Evolutionary conservation across 768 basidiomycete genomes (phyloP).

Genomic region (Naematelia aurantialba): DNA sequence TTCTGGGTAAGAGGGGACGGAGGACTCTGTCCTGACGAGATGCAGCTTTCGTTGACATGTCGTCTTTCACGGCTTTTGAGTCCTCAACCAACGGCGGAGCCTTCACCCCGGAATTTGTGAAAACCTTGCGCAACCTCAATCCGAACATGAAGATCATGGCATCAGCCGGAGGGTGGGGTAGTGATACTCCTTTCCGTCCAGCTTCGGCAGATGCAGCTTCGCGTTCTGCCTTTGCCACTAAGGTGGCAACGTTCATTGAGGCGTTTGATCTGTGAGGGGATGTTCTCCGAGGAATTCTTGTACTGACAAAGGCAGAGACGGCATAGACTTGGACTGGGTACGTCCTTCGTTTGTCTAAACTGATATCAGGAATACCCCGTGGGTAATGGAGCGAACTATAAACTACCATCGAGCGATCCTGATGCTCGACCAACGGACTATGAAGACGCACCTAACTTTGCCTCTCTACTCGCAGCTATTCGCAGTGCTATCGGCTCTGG

Average conservation of each 20-base stretch:
- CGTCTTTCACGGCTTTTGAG: background rate
- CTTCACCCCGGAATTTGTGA: background rate
- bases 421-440: conserved; percentile 1
- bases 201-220: background rate
- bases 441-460: conserved; percentile 14
- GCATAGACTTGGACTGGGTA: conserved; percentile 6
- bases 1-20: background rate
- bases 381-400: conserved; percentile 12
- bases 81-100: background rate
- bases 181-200: conserved; percentile 1
- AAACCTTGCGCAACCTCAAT: background rate
- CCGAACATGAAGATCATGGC: background rate
- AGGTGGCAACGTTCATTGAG: background rate
- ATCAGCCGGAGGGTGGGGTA: conserved; percentile 7
- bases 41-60: conserved; percentile 14
- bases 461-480: conserved; percentile 8
- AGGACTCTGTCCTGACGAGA: background rate
- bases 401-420: background rate
- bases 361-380: conserved; percentile 18
- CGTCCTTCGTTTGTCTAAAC: background rate
- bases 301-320: conserved; percentile 1
- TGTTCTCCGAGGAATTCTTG: background rate
- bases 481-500: conserved; percentile 11
- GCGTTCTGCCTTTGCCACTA: background rate
- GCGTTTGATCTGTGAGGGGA: background rate